Evolutionary conservation across 2,329 filamentous ascomycete genomes (phyloP).

Genomic region (Pestalotiopsis sp.): DNA sequence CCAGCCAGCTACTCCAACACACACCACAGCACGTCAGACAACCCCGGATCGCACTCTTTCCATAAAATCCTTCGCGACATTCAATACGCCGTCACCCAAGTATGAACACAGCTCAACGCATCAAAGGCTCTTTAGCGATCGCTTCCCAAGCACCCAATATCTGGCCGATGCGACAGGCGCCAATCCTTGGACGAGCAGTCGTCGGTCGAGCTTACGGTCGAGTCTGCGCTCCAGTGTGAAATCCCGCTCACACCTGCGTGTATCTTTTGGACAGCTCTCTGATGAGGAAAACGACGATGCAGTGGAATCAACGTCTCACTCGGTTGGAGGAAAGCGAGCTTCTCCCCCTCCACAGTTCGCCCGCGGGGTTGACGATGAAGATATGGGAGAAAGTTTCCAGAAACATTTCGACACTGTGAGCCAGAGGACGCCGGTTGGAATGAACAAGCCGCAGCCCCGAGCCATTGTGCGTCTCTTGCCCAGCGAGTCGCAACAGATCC

Average conservation of each 20-base stretch:
- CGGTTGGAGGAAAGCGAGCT: slow-evolving; percentile 23
- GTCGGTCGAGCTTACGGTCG: slow-evolving; percentile 10
- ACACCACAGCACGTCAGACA: slow-evolving; percentile 23
- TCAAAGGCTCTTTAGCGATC: slow-evolving; percentile 15
- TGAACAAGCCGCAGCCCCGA: slow-evolving; percentile 31
- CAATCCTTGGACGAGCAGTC: slow-evolving; percentile 19
- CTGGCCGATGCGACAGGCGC: slow-evolving; percentile 19
- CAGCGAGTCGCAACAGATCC: slow-evolving; percentile 43
- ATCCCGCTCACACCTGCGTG: slow-evolving; percentile 25
- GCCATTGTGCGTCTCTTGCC: slow-evolving; percentile 40
- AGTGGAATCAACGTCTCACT: slow-evolving; percentile 16
- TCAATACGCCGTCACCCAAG: slow-evolving; percentile 53
- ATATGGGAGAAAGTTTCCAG: slow-evolving; percentile 40
- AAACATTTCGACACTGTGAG: slow-evolving; percentile 42
- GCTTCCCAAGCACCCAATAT: slow-evolving; percentile 21
- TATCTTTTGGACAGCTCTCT: slow-evolving; percentile 37
- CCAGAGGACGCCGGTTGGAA: slow-evolving; percentile 26
- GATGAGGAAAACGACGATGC: slow-evolving; percentile 28
- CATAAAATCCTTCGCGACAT: slow-evolving; percentile 54
- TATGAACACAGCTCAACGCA: slow-evolving; percentile 21
- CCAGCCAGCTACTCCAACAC: slow-evolving; percentile 2
- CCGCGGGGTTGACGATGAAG: slow-evolving; percentile 33
- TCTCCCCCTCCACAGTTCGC: slow-evolving; percentile 48
- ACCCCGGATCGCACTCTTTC: slow-evolving; percentile 51
- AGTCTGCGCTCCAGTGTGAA: not conserved